These are phyloP conservation scores for Fragaria iinumae DNA, from an alignment of 306 rosid species.

Conservation along the genomic window DNA sequence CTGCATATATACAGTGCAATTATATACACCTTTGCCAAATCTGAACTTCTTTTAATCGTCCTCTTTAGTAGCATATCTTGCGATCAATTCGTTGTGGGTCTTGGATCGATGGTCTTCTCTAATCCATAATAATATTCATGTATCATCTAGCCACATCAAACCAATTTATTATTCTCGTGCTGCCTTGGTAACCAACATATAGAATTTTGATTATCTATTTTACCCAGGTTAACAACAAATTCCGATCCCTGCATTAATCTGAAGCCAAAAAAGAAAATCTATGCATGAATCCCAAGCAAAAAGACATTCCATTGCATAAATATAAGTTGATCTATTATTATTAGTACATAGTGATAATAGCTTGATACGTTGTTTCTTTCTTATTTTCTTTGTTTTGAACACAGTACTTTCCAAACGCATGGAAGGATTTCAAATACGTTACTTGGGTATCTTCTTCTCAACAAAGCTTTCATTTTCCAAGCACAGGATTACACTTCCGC, in stretches of 20 bases:
- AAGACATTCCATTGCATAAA: constrained; percentile 1
- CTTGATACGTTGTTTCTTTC: no score
- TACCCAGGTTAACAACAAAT: background rate
- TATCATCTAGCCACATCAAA: constrained; percentile 22
- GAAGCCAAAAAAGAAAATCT: background rate
- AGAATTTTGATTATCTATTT: background rate
- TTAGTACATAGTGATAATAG: background rate
- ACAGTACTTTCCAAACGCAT: background rate
- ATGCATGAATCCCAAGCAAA: background rate
- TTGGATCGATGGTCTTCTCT: constrained; percentile 23
- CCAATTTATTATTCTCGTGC: constrained; percentile 37
- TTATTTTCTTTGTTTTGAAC: no score
- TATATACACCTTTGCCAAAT: background rate
- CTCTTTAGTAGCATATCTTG: constrained; percentile 16
- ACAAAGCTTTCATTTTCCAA: background rate
- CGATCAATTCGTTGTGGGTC: constrained; percentile 28
- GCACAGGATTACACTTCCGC: background rate
- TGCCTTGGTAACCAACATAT: constrained; percentile 9
- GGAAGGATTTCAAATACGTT: background rate
- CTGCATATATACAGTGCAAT: constrained; percentile 16
- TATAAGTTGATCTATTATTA: background rate
- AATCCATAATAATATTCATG: constrained; percentile 15
- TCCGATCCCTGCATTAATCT: background rate
- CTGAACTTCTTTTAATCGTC: constrained; percentile 2
- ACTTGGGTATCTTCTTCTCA: no score